Percentiles rank a stretch among this genome's conserved stretches.
Conservation (phyloP, 148 eudicot genomes). For the Cornus florida region DNA sequence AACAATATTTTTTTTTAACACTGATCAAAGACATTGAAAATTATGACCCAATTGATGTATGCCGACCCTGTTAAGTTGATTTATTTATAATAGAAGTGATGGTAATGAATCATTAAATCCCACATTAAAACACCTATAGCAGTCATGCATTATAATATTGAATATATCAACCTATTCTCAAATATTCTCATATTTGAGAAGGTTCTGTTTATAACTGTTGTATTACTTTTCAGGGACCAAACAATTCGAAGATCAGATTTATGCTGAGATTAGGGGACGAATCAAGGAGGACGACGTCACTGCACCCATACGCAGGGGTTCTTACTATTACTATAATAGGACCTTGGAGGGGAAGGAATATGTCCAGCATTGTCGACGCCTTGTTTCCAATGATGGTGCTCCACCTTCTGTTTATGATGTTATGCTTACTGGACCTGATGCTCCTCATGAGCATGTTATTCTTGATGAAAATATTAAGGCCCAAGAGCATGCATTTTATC, state of each 20-base stretch:
- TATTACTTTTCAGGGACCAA: slow-evolving; percentile 25
- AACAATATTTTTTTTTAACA: too few species aligned
- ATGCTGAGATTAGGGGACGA: not conserved
- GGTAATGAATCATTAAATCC: not conserved
- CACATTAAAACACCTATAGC: not conserved
- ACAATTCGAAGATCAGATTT: too few species aligned
- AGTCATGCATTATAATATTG: not conserved
- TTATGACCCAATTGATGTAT: too few species aligned
- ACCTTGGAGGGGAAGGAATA: slow-evolving; percentile 86
- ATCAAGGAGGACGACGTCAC: slow-evolving; percentile 87
- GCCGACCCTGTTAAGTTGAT: not conserved
- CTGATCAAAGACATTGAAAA: too few species aligned
- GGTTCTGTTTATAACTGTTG: not conserved
- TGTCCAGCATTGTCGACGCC: slow-evolving; percentile 72
- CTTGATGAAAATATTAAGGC: slow-evolving; percentile 87
- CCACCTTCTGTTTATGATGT: slow-evolving; percentile 65
- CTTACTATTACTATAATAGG: slow-evolving; percentile 70
- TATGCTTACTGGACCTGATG: slow-evolving; percentile 78
- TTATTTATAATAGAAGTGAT: not conserved
- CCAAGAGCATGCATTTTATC: slow-evolving; percentile 58
- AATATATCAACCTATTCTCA: not conserved
- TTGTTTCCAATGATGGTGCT: slow-evolving; percentile 32
- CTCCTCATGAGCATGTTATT: slow-evolving; percentile 80
- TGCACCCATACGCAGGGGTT: slow-evolving; percentile 66
- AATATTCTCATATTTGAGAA: not conserved